phyloP scores from a whole-genome alignment of 768 basidiomycete species.

The Lactarius vividus region DNA sequence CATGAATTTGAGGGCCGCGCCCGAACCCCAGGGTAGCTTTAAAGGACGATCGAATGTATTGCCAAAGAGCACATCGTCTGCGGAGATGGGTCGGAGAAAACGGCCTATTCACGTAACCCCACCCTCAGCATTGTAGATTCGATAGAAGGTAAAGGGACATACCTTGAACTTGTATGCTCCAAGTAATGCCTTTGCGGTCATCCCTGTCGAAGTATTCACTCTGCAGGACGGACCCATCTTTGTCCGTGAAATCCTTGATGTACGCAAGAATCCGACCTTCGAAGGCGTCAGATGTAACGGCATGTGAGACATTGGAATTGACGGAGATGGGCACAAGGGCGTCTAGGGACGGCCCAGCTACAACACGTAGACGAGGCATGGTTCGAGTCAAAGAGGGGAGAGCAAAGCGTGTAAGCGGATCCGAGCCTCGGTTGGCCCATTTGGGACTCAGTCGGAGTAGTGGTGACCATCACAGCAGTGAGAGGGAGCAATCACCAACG shows the following conservation, averaged over 20 bases:
- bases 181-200: slow-evolving; percentile 74
- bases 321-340: slow-evolving; percentile 61
- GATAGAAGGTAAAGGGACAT: slow-evolving; percentile 22
- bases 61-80: slow-evolving; percentile 88
- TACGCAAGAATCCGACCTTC: slow-evolving; percentile 73
- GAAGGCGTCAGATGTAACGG: slow-evolving; percentile 61
- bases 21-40: slow-evolving; percentile 76
- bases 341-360: slow-evolving; percentile 63
- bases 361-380: slow-evolving; percentile 63
- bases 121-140: neutral
- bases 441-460: neutral
- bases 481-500: too few species aligned
- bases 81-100: slow-evolving; percentile 64
- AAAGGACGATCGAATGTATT: slow-evolving; percentile 82
- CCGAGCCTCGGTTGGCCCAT: neutral
- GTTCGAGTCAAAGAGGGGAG: neutral
- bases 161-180: slow-evolving; percentile 93
- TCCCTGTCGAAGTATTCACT: slow-evolving; percentile 71
- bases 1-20: slow-evolving; percentile 80
- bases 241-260: slow-evolving; percentile 72
- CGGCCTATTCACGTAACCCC: slow-evolving; percentile 46
- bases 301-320: slow-evolving; percentile 56
- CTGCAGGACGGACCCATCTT: slow-evolving; percentile 44
- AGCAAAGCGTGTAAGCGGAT: neutral
- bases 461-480: too few species aligned